Evolutionary conservation across 352 stramenopile species (phyloP).

Genomic region (Blastocystis sp.): DNA sequence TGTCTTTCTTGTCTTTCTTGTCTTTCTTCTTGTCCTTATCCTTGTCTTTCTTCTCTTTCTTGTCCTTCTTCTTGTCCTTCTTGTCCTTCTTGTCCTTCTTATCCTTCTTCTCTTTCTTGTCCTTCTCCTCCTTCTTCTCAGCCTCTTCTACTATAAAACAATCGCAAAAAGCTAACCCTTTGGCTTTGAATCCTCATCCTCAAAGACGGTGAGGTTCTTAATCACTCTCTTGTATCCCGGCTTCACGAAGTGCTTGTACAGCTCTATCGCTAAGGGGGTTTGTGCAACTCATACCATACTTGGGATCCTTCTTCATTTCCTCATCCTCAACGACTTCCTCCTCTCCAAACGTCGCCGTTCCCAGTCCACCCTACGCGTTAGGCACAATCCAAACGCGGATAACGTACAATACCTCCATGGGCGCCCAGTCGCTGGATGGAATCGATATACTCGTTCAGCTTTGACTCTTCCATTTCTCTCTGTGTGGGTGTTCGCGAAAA

Average conservation of each 20-base stretch:
- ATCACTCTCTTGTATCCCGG: slow-evolving; percentile 62
- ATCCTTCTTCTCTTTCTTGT: slow-evolving; percentile 41
- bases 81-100: slow-evolving; percentile 41
- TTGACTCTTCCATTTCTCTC: slow-evolving; percentile 53
- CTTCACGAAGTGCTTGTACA: slow-evolving; percentile 71
- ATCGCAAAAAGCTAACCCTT: not conserved
- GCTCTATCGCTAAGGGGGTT: slow-evolving; percentile 4
- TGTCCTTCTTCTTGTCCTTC: slow-evolving; percentile 61
- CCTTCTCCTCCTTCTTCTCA: slow-evolving; percentile 30
- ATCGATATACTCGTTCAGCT: slow-evolving; percentile 64
- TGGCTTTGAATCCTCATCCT: slow-evolving; percentile 54
- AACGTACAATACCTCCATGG: slow-evolving; percentile 32
- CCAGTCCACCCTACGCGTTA: slow-evolving; percentile 45
- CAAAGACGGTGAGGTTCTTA: slow-evolving; percentile 65
- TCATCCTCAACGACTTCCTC: slow-evolving; percentile 66
- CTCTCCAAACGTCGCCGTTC: slow-evolving; percentile 26
- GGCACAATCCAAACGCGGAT: not conserved
- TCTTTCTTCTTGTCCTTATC: slow-evolving; percentile 48
- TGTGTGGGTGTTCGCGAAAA: not conserved
- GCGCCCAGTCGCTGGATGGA: slow-evolving; percentile 50
- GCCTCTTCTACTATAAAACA: not conserved
- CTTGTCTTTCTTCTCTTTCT: slow-evolving; percentile 45
- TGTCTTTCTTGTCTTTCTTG: slow-evolving; percentile 59
- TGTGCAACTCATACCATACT: slow-evolving; percentile 28
- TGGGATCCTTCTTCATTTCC: slow-evolving; percentile 72